Conservation (phyloP, 352 stramenopile species). For the Blastocystis sp. region DNA sequence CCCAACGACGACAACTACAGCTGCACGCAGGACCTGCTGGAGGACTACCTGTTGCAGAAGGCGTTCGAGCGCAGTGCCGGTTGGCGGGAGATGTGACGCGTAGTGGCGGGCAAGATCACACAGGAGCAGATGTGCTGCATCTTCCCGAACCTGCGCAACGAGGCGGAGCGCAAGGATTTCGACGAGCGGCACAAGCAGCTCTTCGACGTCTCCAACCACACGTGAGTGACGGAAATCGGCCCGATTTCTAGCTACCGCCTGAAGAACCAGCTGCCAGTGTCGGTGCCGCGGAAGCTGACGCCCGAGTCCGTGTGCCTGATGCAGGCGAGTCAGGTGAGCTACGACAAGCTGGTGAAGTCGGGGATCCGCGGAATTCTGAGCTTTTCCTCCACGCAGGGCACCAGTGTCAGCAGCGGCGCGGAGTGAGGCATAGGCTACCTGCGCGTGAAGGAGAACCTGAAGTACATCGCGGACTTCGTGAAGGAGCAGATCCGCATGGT, state of each 20-base stretch:
- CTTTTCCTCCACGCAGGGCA: conserved; percentile 21
- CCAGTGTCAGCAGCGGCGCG: neutral
- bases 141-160: conserved; percentile 40
- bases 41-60: conserved; percentile 60
- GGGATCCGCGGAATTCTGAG: conserved; percentile 12
- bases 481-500: conserved; percentile 25
- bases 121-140: conserved; percentile 42
- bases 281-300: conserved; percentile 44
- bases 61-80: conserved; percentile 39
- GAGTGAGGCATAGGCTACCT: neutral
- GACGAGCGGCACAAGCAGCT: conserved; percentile 52
- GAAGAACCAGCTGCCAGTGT: conserved; percentile 24
- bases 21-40: conserved; percentile 7
- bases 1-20: conserved; percentile 34
- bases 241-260: neutral
- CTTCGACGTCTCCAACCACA: conserved; percentile 45
- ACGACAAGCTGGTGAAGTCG: conserved; percentile 22
- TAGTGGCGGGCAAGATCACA: conserved; percentile 13
- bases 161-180: conserved; percentile 27
- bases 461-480: conserved; percentile 38
- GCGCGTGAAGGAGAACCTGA: conserved; percentile 60
- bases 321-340: conserved; percentile 16
- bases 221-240: neutral
- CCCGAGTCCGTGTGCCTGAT: conserved; percentile 54
- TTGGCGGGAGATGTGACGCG: neutral